A percentile compares a stretch with the other conserved stretches of the same genome.
Evolutionary conservation across 2,329 filamentous ascomycete genomes (phyloP).

Genomic region (Kalmusia sp.): DNA sequence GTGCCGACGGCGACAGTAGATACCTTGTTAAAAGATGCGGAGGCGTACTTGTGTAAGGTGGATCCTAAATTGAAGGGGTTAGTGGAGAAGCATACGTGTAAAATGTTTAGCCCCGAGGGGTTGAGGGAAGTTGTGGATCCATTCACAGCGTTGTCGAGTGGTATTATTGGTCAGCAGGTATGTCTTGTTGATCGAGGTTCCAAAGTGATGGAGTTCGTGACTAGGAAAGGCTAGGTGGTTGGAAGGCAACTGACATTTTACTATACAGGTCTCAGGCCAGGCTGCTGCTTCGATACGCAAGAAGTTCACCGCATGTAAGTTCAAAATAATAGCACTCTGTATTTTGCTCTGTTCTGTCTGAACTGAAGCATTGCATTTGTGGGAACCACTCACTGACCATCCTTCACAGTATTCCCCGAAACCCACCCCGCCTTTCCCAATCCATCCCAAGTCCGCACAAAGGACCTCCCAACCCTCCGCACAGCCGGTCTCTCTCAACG

Average conservation of each 20-base stretch:
- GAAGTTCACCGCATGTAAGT: conserved; percentile 70
- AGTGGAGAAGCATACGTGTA: conserved; percentile 77
- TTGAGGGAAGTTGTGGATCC: conserved; percentile 88
- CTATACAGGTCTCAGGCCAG: conserved; percentile 75
- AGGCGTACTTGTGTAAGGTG: conserved; percentile 73
- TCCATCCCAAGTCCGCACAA: conserved; percentile 73
- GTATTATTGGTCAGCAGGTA: conserved; percentile 91
- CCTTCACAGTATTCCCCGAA: conserved; percentile 58
- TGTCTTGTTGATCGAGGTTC: conserved; percentile 5
- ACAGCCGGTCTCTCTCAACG: conserved; percentile 89
- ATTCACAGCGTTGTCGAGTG: conserved; percentile 80
- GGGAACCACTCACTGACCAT: background rate
- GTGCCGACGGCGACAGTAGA: conserved; percentile 66
- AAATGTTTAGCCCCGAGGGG: conserved; percentile 79
- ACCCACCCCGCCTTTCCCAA: conserved; percentile 68
- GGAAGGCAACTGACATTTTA: background rate
- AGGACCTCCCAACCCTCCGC: conserved; percentile 70
- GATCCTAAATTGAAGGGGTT: conserved; percentile 76
- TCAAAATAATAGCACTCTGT: conserved; percentile 31
- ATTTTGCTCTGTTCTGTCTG: too few relatives aligned
- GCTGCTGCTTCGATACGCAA: conserved; percentile 88
- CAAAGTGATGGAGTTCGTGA: background rate
- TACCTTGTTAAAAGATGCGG: conserved; percentile 76
- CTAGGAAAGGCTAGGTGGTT: background rate
- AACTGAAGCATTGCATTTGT: too few relatives aligned